Conservation (phyloP, 2,329 filamentous ascomycete species). For the Pseudogymnoascus sp. region DNA sequence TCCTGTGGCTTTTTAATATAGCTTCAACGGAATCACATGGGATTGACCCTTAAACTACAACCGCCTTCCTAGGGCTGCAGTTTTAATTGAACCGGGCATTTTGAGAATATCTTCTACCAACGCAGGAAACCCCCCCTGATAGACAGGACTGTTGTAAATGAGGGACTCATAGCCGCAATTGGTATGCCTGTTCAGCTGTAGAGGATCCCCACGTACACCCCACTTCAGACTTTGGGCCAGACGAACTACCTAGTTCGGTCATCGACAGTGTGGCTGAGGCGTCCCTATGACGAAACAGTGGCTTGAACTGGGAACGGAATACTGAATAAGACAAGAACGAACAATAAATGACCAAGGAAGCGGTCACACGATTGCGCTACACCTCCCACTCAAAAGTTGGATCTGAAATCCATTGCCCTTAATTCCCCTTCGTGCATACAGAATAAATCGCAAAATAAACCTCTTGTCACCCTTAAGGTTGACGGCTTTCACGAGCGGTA, state of each 20-base stretch:
- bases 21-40: neutral
- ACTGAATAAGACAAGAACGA: conserved; percentile 5
- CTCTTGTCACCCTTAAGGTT: neutral
- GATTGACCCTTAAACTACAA: neutral
- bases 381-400: neutral
- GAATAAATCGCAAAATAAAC: neutral
- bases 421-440: neutral
- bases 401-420: neutral
- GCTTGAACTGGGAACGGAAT: conserved; percentile 6
- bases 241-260: neutral
- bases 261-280: neutral
- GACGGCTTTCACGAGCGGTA: neutral
- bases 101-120: neutral
- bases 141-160: neutral
- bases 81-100: neutral
- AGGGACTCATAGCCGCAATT: neutral
- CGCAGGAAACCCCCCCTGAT: neutral
- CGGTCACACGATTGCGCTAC: neutral
- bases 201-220: neutral
- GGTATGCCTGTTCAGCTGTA: conserved; percentile 1
- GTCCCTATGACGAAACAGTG: conserved; percentile 3
- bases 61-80: neutral
- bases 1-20: neutral
- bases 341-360: neutral
- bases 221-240: neutral